Percentiles rank a stretch among this genome's conserved stretches.
Evolutionary conservation across 2,329 filamentous ascomycete species (phyloP).

Genomic region (Cordyceps fumosorosea): DNA sequence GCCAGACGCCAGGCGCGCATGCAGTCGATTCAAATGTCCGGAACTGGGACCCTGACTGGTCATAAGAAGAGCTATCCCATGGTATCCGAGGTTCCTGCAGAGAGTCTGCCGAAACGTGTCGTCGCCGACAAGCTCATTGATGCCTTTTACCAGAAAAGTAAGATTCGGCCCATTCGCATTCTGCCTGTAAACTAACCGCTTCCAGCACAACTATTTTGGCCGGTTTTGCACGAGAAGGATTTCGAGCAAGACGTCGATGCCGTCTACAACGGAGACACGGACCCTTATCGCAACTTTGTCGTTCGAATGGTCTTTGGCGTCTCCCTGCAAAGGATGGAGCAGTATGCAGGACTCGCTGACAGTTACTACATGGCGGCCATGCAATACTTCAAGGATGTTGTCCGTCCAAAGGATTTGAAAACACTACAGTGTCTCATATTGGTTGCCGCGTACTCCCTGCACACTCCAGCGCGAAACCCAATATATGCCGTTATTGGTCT

Average conservation of each 20-base stretch:
- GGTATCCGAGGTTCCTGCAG: slow-evolving; percentile 77
- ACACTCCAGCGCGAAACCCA: slow-evolving; percentile 86
- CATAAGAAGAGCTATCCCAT: slow-evolving; percentile 86
- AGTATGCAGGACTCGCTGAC: slow-evolving; percentile 89
- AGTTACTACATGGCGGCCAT: slow-evolving; percentile 91
- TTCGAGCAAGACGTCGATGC: slow-evolving; percentile 71
- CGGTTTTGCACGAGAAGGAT: slow-evolving; percentile 75
- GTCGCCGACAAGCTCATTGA: slow-evolving; percentile 75
- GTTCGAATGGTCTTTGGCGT: slow-evolving; percentile 90
- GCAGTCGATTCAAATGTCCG: slow-evolving; percentile 53
- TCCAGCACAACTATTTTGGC: slow-evolving; percentile 79
- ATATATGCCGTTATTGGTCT: slow-evolving; percentile 91
- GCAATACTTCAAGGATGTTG: slow-evolving; percentile 71
- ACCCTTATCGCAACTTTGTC: slow-evolving; percentile 82
- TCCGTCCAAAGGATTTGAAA: slow-evolving; percentile 82
- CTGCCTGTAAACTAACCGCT: slow-evolving; percentile 14
- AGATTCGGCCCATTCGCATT: slow-evolving; percentile 17
- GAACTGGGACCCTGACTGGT: slow-evolving; percentile 39
- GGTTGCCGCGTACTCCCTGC: slow-evolving; percentile 82
- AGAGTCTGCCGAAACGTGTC: slow-evolving; percentile 63
- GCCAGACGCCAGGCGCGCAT: slow-evolving; percentile 48
- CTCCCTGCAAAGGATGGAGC: slow-evolving; percentile 85
- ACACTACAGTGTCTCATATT: slow-evolving; percentile 85
- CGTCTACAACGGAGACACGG: slow-evolving; percentile 68
- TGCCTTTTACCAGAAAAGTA: slow-evolving; percentile 80